Evolutionary conservation across 257 asterid species (phyloP), one percentile per base, ranked within the genome.

Genomic region (Jaltomata sinuosa): DNA sequence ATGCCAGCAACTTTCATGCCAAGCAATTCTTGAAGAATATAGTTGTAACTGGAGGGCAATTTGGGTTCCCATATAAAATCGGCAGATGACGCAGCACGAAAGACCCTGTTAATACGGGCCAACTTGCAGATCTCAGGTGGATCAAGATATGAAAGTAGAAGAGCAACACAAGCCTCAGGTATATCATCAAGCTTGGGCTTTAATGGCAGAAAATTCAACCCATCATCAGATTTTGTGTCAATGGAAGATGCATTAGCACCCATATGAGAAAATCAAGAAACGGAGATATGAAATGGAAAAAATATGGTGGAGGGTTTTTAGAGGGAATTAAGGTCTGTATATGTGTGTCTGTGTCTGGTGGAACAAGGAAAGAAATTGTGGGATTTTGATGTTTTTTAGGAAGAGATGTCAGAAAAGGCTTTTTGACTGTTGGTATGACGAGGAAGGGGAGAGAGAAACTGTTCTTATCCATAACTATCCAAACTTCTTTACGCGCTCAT

Each of bases 131-230:
- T 93, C 89, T 96, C 94, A 83, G 92, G 93, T 62, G 98, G 97
- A 86, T 94, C 97, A 74, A 94, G 77, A 89, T 88, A 86, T 19
- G 93, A 90, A 1, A 96, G 92, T 2, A 91, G 91, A 15, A 88
- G 83, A 15, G 98, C 99, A n/a, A 92, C 77, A 42, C 98, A 96
- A 16, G 92, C 87, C 69, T 94, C 99, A 40, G 98, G 99, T 74
- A 96, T 89, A 62, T 96, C 99, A 83, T 92, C 94, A 85, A 96
- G 87, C 59, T 87, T 90, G 49, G 91, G 86, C 85, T 90, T 81
- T 15, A 68, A 55, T 19, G 84, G 11, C 11, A 83, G 67, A 79
- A 27, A 78, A 42, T 31, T 61, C 80, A 54, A 54, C 27, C 88
- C 90, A 72, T 82, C 87, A 31, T 84, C 82, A 38, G 83, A 80